phyloP scores from a whole-genome alignment of 2,329 filamentous ascomycete species.

The Hypocreales sp. region DNA sequence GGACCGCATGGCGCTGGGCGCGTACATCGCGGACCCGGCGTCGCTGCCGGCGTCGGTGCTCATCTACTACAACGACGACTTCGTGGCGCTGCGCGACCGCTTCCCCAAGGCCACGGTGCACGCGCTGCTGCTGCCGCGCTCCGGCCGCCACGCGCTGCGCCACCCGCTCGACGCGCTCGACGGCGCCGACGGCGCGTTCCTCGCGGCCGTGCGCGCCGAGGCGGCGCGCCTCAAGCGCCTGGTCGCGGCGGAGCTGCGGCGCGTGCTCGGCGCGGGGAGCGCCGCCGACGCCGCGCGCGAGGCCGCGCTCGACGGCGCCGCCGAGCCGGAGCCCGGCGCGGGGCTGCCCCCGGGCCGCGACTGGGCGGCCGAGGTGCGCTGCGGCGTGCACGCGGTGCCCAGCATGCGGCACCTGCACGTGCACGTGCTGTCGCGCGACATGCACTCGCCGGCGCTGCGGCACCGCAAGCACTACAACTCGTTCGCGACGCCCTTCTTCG shows the following conservation, averaged over 20 bases:
- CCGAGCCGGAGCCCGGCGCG: constrained; percentile 19
- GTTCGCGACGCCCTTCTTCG: constrained; percentile 74
- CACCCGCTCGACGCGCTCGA: constrained; percentile 70
- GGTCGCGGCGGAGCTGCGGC: constrained; percentile 60
- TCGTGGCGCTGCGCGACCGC: constrained; percentile 65
- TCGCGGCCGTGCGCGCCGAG: constrained; percentile 46
- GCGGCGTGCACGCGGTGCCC: constrained; percentile 74
- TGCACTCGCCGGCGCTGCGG: constrained; percentile 55
- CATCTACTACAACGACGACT: constrained; percentile 50
- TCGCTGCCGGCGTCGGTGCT: constrained; percentile 44
- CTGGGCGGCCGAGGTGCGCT: constrained; percentile 59
- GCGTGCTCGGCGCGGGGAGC: constrained; percentile 50
- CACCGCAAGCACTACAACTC: constrained; percentile 85
- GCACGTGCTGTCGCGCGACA: constrained; percentile 72
- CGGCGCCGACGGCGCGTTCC: constrained; percentile 47
- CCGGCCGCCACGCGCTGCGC: constrained; percentile 37
- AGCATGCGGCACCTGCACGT: constrained; percentile 89
- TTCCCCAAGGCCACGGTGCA: constrained; percentile 81
- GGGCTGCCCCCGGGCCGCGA: constrained; percentile 57
- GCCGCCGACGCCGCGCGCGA: constrained; percentile 46
- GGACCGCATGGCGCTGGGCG: constrained; percentile 45
- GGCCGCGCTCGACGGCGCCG: constrained; percentile 47
- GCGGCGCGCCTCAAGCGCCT: constrained; percentile 43
- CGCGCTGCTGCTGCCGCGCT: constrained; percentile 72
- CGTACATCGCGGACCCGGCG: constrained; percentile 50